Conservation (phyloP, 371 early-diverging fungal genomes). For the Mortierella sp. region DNA sequence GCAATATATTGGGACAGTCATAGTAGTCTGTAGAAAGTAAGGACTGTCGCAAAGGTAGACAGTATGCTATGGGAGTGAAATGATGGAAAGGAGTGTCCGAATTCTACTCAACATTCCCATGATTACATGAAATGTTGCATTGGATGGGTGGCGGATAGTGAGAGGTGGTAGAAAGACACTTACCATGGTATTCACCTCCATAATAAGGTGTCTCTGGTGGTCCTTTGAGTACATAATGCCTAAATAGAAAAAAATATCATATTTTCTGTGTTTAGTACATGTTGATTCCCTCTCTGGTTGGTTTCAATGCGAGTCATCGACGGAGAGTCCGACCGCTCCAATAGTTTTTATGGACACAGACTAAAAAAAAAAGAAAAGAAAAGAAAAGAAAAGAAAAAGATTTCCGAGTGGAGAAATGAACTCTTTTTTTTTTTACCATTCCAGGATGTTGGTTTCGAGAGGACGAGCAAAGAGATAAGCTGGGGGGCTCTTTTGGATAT, state of each 20-base stretch:
- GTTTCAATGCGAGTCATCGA: slow-evolving; percentile 1
- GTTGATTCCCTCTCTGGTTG: no score
- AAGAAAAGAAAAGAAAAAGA: background rate
- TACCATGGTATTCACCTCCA: slow-evolving; percentile 95
- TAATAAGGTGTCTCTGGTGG: slow-evolving; percentile 93
- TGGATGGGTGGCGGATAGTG: no score
- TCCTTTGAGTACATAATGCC: slow-evolving; percentile 96
- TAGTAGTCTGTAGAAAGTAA: no score
- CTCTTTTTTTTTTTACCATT: slow-evolving; percentile 76
- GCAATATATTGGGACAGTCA: background rate
- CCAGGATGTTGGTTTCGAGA: slow-evolving; percentile 92
- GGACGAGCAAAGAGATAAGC: slow-evolving; percentile 83
- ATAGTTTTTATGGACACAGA: slow-evolving; percentile 3
- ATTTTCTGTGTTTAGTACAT: background rate
- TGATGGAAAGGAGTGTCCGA: background rate
- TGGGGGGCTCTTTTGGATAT: slow-evolving; percentile 72
- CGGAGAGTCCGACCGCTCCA: background rate
- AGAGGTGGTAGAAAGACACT: slow-evolving; percentile 7
- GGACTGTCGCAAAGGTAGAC: background rate
- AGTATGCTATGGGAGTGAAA: background rate
- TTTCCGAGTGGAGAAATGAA: background rate
- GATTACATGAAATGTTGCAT: slow-evolving; percentile 4
- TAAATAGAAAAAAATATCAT: slow-evolving; percentile 40
- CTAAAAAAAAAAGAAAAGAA: background rate
- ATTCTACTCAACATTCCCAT: background rate